A percentile compares a stretch with the other conserved stretches of the same genome.
These are phyloP conservation scores for Tardiomyces digboiensis DNA, from an alignment of 1,139 yeast genomes.

Conservation along the genomic window DNA sequence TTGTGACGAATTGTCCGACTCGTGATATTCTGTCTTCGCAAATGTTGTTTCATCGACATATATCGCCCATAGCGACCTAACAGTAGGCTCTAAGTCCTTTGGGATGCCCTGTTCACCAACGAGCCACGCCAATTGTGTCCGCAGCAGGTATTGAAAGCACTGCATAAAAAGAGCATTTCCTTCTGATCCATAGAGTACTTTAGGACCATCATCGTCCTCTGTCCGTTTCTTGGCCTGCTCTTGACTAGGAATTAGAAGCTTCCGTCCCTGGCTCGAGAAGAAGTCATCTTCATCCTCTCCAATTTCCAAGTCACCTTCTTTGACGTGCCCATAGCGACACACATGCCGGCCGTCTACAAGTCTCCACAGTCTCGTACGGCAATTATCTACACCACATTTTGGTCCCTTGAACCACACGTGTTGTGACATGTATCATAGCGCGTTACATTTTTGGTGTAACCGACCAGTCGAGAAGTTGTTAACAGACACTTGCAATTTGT, in stretches of 20 bases:
- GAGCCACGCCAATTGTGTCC: constrained; percentile 37
- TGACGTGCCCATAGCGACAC: constrained; percentile 87
- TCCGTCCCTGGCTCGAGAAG: constrained; percentile 8
- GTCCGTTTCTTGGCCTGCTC: constrained; percentile 13
- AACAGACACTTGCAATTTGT: too few species aligned
- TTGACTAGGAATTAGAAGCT: constrained; percentile 18
- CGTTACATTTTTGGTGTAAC: too few species aligned
- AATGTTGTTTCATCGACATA: constrained; percentile 25
- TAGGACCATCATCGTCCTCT: constrained; percentile 9
- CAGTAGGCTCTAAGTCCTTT: constrained; percentile 31
- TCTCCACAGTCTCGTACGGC: constrained; percentile 70
- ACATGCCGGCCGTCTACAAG: constrained; percentile 65
- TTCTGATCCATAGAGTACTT: constrained; percentile 40
- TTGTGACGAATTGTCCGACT: constrained; percentile 7
- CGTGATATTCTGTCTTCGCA: constrained; percentile 12
- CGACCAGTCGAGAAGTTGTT: too few species aligned
- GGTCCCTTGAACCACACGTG: constrained; percentile 55
- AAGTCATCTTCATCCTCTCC: constrained; percentile 43
- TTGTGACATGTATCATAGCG: background rate
- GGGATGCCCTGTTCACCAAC: constrained; percentile 26
- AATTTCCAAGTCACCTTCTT: constrained; percentile 68
- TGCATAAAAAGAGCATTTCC: constrained; percentile 39
- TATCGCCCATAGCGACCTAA: constrained; percentile 43
- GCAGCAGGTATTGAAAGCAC: constrained; percentile 46
- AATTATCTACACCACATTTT: constrained; percentile 82